phyloP scores from a whole-genome alignment of 371 early-diverging fungal species.

The Apophysomyces variabilis region DNA sequence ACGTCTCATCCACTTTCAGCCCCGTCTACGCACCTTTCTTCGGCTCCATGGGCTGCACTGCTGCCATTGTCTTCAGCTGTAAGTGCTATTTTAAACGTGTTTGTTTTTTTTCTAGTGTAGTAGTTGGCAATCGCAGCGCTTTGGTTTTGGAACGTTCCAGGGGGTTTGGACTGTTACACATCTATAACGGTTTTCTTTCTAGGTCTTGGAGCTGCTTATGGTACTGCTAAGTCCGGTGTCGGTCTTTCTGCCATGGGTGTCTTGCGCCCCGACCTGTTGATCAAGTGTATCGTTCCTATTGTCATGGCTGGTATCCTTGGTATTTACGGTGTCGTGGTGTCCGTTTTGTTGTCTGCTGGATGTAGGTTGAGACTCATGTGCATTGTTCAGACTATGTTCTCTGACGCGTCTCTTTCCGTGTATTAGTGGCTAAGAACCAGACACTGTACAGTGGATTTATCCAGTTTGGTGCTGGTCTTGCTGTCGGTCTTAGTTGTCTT shows the following conservation, averaged over 20 bases:
- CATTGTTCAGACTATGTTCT: background rate
- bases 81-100: conserved; percentile 47
- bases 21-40: conserved; percentile 97
- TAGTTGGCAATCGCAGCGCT: background rate
- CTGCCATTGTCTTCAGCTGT: conserved; percentile 96
- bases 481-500: conserved; percentile 91
- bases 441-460: conserved; percentile 80
- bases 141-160: conserved; percentile 21
- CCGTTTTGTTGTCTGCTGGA: conserved; percentile 86
- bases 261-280: conserved; percentile 91
- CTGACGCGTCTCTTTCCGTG: conserved; percentile 22
- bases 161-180: conserved; percentile 9
- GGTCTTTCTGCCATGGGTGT: conserved; percentile 96
- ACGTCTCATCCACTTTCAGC: conserved; percentile 55
- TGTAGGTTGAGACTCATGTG: conserved; percentile 57
- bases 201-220: conserved; percentile 96
- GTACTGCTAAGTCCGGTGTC: conserved; percentile 97
- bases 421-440: conserved; percentile 58
- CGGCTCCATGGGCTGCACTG: conserved; percentile 94
- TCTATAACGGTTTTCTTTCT: conserved; percentile 9
- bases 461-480: conserved; percentile 93
- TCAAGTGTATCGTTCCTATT: conserved; percentile 92
- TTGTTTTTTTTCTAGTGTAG: background rate
- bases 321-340: conserved; percentile 96
- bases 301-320: conserved; percentile 99